Evolutionary conservation across 495 filamentous ascomycete species (phyloP).

Genomic region (Cercophora scortea): DNA sequence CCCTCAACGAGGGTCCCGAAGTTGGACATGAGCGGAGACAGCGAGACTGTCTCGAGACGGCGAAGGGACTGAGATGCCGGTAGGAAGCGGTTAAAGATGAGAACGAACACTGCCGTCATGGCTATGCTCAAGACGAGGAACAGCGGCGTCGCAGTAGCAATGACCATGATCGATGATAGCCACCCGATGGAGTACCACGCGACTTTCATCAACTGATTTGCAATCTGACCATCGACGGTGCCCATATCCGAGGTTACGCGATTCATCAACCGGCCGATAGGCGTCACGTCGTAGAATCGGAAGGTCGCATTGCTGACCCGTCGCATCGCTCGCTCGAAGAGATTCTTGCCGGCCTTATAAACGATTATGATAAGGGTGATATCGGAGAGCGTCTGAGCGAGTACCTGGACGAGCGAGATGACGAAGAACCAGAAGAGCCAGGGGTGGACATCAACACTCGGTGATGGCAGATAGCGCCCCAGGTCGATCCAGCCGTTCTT

Average conservation of each 20-base stretch:
- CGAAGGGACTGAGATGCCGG: slow-evolving; percentile 76
- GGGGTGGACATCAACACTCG: slow-evolving; percentile 57
- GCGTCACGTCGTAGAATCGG: slow-evolving; percentile 80
- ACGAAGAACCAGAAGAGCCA: slow-evolving; percentile 64
- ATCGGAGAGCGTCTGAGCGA: slow-evolving; percentile 46
- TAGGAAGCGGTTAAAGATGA: slow-evolving; percentile 65
- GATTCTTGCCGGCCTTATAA: slow-evolving; percentile 62
- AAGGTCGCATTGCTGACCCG: slow-evolving; percentile 72
- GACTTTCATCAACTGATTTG: slow-evolving; percentile 56
- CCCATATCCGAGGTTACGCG: slow-evolving; percentile 78
- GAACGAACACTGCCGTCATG: slow-evolving; percentile 55
- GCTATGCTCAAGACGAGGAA: slow-evolving; percentile 64
- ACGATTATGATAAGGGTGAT: slow-evolving; percentile 59
- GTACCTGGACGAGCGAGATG: slow-evolving; percentile 51
- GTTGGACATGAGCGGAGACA: slow-evolving; percentile 77
- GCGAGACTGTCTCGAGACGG: slow-evolving; percentile 74
- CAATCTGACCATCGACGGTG: slow-evolving; percentile 72
- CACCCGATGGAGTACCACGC: slow-evolving; percentile 59
- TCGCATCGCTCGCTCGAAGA: slow-evolving; percentile 62
- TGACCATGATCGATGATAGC: slow-evolving; percentile 63
- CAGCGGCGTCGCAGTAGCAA: slow-evolving; percentile 62
- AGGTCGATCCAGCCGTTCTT: slow-evolving; percentile 35
- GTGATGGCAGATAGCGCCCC: slow-evolving; percentile 46
- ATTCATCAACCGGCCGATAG: slow-evolving; percentile 80
- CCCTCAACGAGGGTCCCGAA: slow-evolving; percentile 76